phyloP scores from a whole-genome alignment of 2,329 filamentous ascomycete genomes.

The Zasmidium angulare region DNA sequence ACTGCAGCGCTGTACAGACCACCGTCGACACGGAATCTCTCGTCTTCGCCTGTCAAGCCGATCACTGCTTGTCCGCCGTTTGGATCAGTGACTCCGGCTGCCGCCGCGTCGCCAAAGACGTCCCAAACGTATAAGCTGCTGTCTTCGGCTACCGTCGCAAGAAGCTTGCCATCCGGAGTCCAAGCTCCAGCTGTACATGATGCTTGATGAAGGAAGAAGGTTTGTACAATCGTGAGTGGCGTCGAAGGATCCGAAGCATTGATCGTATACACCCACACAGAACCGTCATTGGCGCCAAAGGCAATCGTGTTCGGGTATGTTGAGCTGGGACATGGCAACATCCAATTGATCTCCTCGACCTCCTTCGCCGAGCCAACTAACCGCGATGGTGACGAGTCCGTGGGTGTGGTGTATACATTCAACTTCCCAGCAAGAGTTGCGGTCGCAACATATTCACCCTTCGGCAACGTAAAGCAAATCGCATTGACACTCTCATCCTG shows the following conservation, averaged over 20 bases:
- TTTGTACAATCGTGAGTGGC: conserved; percentile 79
- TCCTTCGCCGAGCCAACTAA: conserved; percentile 79
- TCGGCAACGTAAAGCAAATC: conserved; percentile 77
- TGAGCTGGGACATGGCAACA: conserved; percentile 70
- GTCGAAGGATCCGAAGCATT: conserved; percentile 61
- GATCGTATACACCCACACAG: conserved; percentile 93
- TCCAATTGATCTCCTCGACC: conserved; percentile 94
- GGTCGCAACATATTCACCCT: conserved; percentile 80
- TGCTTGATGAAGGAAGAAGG: conserved; percentile 86
- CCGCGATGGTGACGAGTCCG: conserved; percentile 33
- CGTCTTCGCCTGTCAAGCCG: conserved; percentile 74
- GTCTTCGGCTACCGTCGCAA: conserved; percentile 89
- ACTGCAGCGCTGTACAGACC: conserved; percentile 86
- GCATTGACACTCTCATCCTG: conserved; percentile 91
- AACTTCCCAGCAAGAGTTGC: conserved; percentile 85
- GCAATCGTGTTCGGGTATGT: conserved; percentile 78
- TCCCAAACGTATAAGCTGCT: conserved; percentile 89
- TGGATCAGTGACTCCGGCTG: conserved; percentile 55
- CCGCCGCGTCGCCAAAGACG: conserved; percentile 76
- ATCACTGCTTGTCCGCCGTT: conserved; percentile 65
- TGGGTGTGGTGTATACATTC: conserved; percentile 50
- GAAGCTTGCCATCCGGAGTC: conserved; percentile 80
- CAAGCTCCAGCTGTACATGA: conserved; percentile 87
- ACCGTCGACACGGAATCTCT: conserved; percentile 88
- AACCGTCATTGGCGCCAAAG: conserved; percentile 84